These are phyloP conservation scores for Colletotrichum higginsianum DNA, from an alignment of 2,329 filamentous ascomycete species.

Conservation along the genomic window DNA sequence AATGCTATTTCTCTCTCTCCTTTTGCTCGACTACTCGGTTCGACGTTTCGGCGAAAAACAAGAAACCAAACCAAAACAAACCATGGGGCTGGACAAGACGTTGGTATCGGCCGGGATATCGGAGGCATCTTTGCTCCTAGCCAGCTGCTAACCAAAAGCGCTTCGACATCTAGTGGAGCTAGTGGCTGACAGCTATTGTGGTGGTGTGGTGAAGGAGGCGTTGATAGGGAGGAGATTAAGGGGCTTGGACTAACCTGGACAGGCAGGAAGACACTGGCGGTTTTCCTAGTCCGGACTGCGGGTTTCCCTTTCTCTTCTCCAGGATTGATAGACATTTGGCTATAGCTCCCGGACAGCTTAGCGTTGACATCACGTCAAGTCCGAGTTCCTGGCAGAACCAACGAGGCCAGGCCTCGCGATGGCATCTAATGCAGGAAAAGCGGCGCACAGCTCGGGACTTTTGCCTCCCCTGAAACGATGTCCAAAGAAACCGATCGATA, in stretches of 20 bases:
- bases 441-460: too few species aligned
- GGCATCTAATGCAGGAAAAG: background rate
- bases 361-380: background rate
- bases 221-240: conserved; percentile 23
- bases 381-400: background rate
- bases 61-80: too few species aligned
- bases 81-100: background rate
- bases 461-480: conserved; percentile 24
- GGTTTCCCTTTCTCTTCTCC: background rate
- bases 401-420: background rate
- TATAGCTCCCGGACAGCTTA: background rate
- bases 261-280: background rate
- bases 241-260: background rate
- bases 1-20: background rate
- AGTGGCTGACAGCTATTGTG: conserved; percentile 11
- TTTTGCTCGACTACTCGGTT: background rate
- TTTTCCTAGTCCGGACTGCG: background rate
- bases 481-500: background rate
- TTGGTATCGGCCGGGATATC: conserved; percentile 12
- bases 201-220: conserved; percentile 17
- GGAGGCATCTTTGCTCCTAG: background rate
- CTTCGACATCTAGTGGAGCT: background rate
- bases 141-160: conserved; percentile 12
- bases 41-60: background rate
- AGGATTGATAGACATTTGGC: background rate